These are phyloP conservation scores for Pyrenophora seminiperda DNA, from an alignment of 2,329 filamentous ascomycete species.

Conservation along the genomic window DNA sequence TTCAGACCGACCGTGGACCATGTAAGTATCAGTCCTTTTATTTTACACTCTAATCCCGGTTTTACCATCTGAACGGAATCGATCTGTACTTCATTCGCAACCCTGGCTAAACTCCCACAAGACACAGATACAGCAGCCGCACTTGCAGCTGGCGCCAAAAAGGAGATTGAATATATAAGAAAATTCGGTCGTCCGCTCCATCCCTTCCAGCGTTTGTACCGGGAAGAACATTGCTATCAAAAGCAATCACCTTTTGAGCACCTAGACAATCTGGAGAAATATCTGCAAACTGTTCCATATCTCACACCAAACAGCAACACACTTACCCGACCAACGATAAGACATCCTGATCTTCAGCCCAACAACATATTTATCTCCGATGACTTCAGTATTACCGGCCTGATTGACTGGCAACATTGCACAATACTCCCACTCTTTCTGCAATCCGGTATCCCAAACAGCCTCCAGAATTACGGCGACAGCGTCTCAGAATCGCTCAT, in stretches of 20 bases:
- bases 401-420: constrained; percentile 53
- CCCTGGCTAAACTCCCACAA: too few species aligned
- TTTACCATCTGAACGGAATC: too few species aligned
- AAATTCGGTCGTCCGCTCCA: constrained; percentile 36
- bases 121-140: constrained; percentile 29
- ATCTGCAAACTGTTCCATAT: constrained; percentile 30
- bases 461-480: constrained; percentile 51
- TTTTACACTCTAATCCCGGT: not conserved
- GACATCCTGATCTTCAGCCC: constrained; percentile 46
- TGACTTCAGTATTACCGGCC: constrained; percentile 39
- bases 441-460: constrained; percentile 46
- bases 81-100: too few species aligned
- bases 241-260: constrained; percentile 35
- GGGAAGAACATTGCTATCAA: constrained; percentile 41
- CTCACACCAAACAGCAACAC: constrained; percentile 25
- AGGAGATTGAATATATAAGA: constrained; percentile 40
- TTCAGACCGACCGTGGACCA: constrained; percentile 39
- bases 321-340: constrained; percentile 30
- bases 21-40: constrained; percentile 30
- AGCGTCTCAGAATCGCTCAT: constrained; percentile 27
- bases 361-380: constrained; percentile 44
- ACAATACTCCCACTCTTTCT: constrained; percentile 47
- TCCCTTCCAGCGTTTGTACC: constrained; percentile 38
- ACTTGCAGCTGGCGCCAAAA: constrained; percentile 39
- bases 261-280: constrained; percentile 38